Base-by-base conservation (phyloP, 371 early-diverging fungal species). In the Rhizopus delemar region DNA sequence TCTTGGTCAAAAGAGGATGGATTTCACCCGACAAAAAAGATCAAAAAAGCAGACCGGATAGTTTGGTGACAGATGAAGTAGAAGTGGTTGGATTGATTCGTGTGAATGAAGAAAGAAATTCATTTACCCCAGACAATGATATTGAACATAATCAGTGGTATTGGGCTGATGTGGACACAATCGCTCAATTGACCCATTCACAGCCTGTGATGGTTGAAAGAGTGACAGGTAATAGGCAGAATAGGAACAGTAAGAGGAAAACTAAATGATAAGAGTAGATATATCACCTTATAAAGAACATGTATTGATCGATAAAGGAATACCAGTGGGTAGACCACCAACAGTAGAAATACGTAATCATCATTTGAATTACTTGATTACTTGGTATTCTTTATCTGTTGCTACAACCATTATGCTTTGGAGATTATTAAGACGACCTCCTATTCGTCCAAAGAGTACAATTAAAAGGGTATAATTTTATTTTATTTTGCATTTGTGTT, bases 1-100 rank as follows among this genome's bases (percentile, higher is more conserved):
- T 94, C 9, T 73, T 96, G 31, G 87, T 96, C 11, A 88, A 91
- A 60, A 79, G 97, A 38, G 95, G 97, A 3, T 96, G 95, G 95
- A 86, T 96, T 15, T 80, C 89, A 4, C 77, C 84, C 11, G 89
- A 89, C 1, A 85, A 85, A 62, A 80, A 78, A 34, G 87, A 88
- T 4, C 84, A 73, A 15, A 57, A 64, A 5, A 68, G 74, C 1
- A 75, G 90, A n/a, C 75, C 81, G 3, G 85, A 81, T 11, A 85
- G 85, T 22, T 66, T 86, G 66, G 83, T 63, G 4, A 62, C 80
- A 15, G 89, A 67, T 0, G 64, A 61, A 35, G 83, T 87, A 0
- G 72, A 73, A 34, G 72, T 90, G 1, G 87, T 88, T 43, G 90
- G 89, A 11, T 65, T 90, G 13, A 51, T 88, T 34, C 69, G 88